These are phyloP conservation scores for Salvia miltiorrhiza DNA, from an alignment of 257 asterid genomes.

Conservation along the genomic window DNA sequence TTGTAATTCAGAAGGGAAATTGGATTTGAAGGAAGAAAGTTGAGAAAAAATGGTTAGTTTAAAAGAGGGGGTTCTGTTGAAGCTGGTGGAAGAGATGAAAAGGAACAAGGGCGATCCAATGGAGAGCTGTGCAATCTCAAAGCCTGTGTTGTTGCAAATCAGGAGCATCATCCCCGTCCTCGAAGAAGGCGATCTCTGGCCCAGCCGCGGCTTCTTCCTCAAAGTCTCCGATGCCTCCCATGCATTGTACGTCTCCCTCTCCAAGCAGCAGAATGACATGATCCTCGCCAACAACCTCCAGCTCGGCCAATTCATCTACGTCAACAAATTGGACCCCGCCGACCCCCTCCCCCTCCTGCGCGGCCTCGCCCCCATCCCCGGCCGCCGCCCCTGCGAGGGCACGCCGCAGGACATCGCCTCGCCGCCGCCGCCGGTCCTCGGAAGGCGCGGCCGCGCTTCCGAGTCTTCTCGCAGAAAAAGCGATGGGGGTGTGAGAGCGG, in stretches of 20 bases:
- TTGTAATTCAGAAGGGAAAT: no score
- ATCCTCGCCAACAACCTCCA: constrained; percentile 34
- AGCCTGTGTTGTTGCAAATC: constrained; percentile 50
- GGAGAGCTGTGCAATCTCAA: constrained; percentile 28
- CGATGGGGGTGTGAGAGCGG: neutral
- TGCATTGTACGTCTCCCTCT: constrained; percentile 53
- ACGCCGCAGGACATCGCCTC: constrained; percentile 48
- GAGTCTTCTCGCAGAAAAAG: constrained; percentile 20
- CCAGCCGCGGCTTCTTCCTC: constrained; percentile 62
- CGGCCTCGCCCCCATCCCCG: constrained; percentile 58
- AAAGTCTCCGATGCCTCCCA: constrained; percentile 72
- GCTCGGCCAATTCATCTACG: constrained; percentile 66
- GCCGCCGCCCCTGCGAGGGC: constrained; percentile 58
- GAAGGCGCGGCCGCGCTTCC: neutral
- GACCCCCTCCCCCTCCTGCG: constrained; percentile 57
- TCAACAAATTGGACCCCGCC: constrained; percentile 41
- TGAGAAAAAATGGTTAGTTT: constrained; percentile 38
- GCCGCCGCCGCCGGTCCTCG: neutral
- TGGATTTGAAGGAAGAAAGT: constrained; percentile 9
- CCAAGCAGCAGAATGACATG: constrained; percentile 61
- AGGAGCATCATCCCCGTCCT: constrained; percentile 74
- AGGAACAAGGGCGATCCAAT: constrained; percentile 3
- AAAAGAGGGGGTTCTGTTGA: constrained; percentile 54
- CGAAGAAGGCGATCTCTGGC: constrained; percentile 74
- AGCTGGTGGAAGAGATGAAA: constrained; percentile 58